Conservation (phyloP, 495 filamentous ascomycete species). For the Penicillium angulare region DNA sequence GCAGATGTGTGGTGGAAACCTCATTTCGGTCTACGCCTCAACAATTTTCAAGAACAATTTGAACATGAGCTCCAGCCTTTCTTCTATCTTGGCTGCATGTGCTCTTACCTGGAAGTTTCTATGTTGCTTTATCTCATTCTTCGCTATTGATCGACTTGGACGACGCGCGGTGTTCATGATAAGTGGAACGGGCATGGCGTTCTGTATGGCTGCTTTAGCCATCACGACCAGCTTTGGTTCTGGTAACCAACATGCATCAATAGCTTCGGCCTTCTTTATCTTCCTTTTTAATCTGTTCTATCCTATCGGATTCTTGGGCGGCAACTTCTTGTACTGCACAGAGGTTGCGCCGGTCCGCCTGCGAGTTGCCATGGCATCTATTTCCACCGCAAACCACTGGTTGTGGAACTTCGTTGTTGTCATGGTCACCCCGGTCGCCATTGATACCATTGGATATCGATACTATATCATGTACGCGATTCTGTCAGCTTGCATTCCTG, state of each 20-base stretch:
- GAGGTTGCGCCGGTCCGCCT: constrained; percentile 55
- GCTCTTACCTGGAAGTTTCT: constrained; percentile 48
- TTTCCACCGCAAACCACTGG: constrained; percentile 44
- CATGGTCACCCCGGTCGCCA: constrained; percentile 52
- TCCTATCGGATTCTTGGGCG: constrained; percentile 57
- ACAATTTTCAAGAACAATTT: constrained; percentile 29
- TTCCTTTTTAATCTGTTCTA: constrained; percentile 63
- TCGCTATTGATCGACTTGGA: constrained; percentile 49
- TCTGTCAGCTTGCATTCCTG: constrained; percentile 32
- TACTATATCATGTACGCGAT: constrained; percentile 42
- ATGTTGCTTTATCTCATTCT: constrained; percentile 35
- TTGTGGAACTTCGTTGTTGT: constrained; percentile 59
- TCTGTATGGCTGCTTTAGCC: constrained; percentile 39
- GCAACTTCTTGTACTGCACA: constrained; percentile 57
- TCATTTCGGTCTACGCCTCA: constrained; percentile 26
- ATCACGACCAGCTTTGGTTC: constrained; percentile 33
- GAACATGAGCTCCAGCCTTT: constrained; percentile 12
- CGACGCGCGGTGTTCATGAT: constrained; percentile 47
- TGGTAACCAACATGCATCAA: constrained; percentile 34
- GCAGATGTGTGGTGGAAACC: constrained; percentile 30
- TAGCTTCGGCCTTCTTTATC: constrained; percentile 46
- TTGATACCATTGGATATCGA: constrained; percentile 33
- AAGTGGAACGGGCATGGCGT: constrained; percentile 42
- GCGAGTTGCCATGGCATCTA: constrained; percentile 50
- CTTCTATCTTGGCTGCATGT: constrained; percentile 25